Conservation (phyloP, 208 protist genomes). For the Leishmania martiniquensis region DNA sequence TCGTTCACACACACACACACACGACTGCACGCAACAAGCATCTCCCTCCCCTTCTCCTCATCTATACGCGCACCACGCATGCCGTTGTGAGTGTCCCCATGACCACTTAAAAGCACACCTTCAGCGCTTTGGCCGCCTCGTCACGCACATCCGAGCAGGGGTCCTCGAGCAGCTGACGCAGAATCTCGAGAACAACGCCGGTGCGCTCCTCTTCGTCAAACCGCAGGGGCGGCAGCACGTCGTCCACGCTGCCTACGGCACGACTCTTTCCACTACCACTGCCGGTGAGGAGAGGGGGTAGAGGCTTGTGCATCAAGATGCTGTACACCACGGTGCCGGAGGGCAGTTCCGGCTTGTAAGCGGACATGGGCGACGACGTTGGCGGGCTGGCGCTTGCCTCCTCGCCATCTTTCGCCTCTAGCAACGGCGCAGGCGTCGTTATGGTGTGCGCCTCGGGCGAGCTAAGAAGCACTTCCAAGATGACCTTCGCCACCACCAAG, state of each 20-base stretch:
- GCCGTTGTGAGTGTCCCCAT: too few species aligned
- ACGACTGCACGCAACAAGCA: too few species aligned
- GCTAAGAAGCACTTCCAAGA: conserved; percentile 56
- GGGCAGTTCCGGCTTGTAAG: conserved; percentile 27
- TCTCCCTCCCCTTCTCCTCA: neutral
- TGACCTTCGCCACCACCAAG: conserved; percentile 73
- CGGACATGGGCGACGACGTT: neutral
- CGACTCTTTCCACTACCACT: neutral
- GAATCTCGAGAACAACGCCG: conserved; percentile 63
- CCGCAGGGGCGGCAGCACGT: conserved; percentile 21
- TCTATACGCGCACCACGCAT: neutral
- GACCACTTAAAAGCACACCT: conserved; percentile 62
- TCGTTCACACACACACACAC: too few species aligned
- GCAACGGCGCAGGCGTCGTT: neutral
- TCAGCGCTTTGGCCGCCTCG: conserved; percentile 76
- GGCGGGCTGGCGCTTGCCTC: neutral
- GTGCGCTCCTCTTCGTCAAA: conserved; percentile 76
- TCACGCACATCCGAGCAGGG: conserved; percentile 71
- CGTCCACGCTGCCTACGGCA: neutral
- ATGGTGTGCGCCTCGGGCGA: conserved; percentile 8
- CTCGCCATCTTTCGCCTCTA: conserved; percentile 7
- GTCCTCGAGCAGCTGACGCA: conserved; percentile 78
- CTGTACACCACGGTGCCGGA: conserved; percentile 31
- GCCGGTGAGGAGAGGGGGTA: neutral
- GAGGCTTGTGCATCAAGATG: conserved; percentile 40